Base-by-base conservation (phyloP, 768 basidiomycete species). In the Tylopilus subfusipes region DNA sequence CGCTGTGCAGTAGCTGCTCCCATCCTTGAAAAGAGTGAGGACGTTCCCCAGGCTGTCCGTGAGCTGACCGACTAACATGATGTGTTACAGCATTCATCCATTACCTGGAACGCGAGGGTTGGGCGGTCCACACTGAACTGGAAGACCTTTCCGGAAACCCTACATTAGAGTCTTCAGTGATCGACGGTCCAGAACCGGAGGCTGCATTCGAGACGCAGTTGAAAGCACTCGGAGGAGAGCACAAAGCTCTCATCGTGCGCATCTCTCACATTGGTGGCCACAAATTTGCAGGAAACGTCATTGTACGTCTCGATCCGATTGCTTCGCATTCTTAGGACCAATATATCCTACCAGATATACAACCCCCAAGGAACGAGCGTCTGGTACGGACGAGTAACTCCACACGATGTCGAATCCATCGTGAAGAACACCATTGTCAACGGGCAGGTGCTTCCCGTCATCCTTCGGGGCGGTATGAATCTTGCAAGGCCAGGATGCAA, bases 231-330 rank as follows among this genome's bases (percentile, higher is more conserved):
- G 73, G 75, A 18, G 69, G 71, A 31, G 75, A 80, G 22, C 85
- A 84, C 54, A 82, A 83, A 45, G 93, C 85, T 5, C 86, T 97
- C 43, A 86, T 99, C 54, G 74, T 98, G 64, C 84, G 81, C 64
- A 88, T 85, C 51, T 95, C 92, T 25, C 96, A 99, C 75, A 78
- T 94, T 40, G 95, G 96, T 21, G 94, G 95, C 3, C 96, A 98
- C 75, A 87, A 87, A 63, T 98, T 87, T 67, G 88, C 92, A 34
- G 94, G 94, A 38, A 94, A 95, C 63, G 86, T 90, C 61, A 85
- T 93, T 55, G 93, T 93, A 68, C 63, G 92, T 82, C 36, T 46
- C 50, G 7, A 21, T 52, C 18, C 24, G n/a, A 42, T 44, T 39
- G 13, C 18, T 27, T 49, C 11, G n/a, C 13, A 14, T 38, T 31